Conservation (phyloP, 1,284 basidiomycete genomes). For the Naganishia cerealis region DNA sequence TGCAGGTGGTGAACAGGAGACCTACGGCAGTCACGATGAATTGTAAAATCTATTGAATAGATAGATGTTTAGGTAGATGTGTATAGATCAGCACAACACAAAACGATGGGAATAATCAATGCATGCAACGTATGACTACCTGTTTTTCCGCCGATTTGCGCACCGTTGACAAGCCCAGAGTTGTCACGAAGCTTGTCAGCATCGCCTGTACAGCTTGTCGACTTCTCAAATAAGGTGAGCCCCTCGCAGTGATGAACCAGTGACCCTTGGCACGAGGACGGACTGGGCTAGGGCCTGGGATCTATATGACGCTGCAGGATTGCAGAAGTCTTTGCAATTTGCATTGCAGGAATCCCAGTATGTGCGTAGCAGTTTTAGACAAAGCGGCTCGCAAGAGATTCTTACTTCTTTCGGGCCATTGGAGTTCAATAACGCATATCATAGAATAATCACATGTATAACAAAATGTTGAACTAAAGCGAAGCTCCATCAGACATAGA, state of each 20-base stretch:
- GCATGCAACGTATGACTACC: not conserved
- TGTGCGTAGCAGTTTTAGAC: too few species aligned
- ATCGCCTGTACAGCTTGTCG: too few species aligned
- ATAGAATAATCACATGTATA: not conserved
- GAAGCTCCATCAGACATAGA: conserved; percentile 30
- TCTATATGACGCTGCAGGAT: too few species aligned
- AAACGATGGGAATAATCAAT: not conserved
- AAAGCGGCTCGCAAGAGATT: too few species aligned
- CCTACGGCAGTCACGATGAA: conserved; percentile 54
- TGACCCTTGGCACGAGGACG: not conserved
- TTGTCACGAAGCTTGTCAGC: not conserved
- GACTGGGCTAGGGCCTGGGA: too few species aligned
- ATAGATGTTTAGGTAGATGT: conserved; percentile 2
- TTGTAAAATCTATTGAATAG: conserved; percentile 40
- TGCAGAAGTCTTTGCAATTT: too few species aligned
- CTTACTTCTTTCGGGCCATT: not conserved
- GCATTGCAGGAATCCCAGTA: too few species aligned
- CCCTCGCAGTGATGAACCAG: too few species aligned
- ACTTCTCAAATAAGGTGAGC: too few species aligned
- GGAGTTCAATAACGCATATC: not conserved
- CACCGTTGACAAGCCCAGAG: not conserved
- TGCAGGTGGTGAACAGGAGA: conserved; percentile 47
- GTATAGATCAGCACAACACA: conserved; percentile 4
- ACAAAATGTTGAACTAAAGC: conserved; percentile 28
- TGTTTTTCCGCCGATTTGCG: not conserved